A percentile compares a stretch with the other conserved stretches of the same genome.
phyloP scores from a whole-genome alignment of 768 basidiomycete genomes.

The Boletus sp. region DNA sequence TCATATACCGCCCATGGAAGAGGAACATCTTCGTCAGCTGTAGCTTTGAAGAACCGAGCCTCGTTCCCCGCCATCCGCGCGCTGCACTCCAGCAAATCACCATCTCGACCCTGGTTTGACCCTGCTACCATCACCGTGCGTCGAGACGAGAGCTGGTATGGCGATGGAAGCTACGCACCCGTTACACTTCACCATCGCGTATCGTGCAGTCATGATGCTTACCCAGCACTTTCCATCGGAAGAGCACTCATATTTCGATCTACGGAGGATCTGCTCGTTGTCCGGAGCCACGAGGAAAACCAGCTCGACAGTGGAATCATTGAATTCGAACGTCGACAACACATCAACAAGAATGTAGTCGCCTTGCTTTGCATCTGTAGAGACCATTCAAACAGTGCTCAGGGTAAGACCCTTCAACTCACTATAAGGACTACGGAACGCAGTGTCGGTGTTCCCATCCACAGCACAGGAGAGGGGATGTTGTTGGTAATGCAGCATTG shows the following conservation, averaged over 20 bases:
- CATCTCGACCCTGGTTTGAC: not conserved
- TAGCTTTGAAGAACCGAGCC: constrained; percentile 31
- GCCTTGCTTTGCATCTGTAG: constrained; percentile 26
- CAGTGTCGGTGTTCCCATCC: constrained; percentile 47
- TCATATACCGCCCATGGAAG: constrained; percentile 39
- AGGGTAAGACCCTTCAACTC: constrained; percentile 18
- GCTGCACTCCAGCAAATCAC: constrained; percentile 26
- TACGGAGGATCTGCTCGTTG: constrained; percentile 32
- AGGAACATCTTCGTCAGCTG: constrained; percentile 25
- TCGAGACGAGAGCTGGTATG: constrained; percentile 8
- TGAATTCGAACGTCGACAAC: constrained; percentile 25
- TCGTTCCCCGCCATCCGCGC: constrained; percentile 14
- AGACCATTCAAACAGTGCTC: constrained; percentile 16
- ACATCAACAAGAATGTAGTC: constrained; percentile 41
- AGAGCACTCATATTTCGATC: constrained; percentile 30
- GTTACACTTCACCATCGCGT: not conserved
- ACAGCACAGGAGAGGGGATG: constrained; percentile 54
- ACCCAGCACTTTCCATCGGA: constrained; percentile 34
- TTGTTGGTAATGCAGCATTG: constrained; percentile 37
- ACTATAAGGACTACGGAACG: constrained; percentile 50
- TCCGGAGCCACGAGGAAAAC: constrained; percentile 35
- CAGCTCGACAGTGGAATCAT: constrained; percentile 26
- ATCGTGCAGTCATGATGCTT: constrained; percentile 5
- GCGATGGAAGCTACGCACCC: constrained; percentile 14
- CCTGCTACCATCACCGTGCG: not conserved